phyloP scores from a whole-genome alignment of 331 rosid genomes.

The Dryas integrifolia region DNA sequence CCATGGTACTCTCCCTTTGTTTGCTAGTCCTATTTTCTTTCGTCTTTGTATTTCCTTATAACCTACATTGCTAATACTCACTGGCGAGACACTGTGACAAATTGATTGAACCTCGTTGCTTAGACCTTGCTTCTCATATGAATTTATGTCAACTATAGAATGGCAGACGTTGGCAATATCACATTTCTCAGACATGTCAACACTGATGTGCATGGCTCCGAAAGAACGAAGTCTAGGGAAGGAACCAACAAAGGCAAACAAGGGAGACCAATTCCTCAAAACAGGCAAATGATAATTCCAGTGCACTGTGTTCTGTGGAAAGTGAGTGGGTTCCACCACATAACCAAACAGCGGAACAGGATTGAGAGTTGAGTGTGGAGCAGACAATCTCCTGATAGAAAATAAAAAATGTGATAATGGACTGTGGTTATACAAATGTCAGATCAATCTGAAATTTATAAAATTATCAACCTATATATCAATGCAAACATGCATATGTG shows the following conservation, averaged over 20 bases:
- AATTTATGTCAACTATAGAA: conserved; percentile 27
- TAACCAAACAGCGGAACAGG: conserved; percentile 34
- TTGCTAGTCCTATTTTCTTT: conserved; percentile 70
- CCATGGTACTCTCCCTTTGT: conserved; percentile 89
- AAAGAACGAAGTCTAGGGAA: conserved; percentile 32
- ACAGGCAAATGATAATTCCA: conserved; percentile 30
- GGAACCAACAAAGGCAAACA: conserved; percentile 27
- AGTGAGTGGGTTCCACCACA: conserved; percentile 30
- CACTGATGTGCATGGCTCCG: conserved; percentile 35
- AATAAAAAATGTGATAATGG: conserved; percentile 18
- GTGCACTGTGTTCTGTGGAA: conserved; percentile 19
- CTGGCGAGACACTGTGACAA: conserved; percentile 24
- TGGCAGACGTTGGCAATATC: conserved; percentile 19
- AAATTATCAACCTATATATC: no score
- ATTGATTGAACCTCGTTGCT: conserved; percentile 26
- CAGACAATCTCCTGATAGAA: conserved; percentile 48
- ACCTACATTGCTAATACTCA: conserved; percentile 23
- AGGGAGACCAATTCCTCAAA: conserved; percentile 28
- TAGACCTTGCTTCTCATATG: conserved; percentile 24
- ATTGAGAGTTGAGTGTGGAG: conserved; percentile 31
- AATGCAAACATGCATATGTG: neutral
- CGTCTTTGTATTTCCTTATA: conserved; percentile 64
- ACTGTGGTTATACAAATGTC: neutral
- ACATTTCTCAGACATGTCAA: conserved; percentile 30
- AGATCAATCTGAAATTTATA: neutral